Conservation (phyloP, 495 filamentous ascomycete genomes). For the Penicillium diatomitis region DNA sequence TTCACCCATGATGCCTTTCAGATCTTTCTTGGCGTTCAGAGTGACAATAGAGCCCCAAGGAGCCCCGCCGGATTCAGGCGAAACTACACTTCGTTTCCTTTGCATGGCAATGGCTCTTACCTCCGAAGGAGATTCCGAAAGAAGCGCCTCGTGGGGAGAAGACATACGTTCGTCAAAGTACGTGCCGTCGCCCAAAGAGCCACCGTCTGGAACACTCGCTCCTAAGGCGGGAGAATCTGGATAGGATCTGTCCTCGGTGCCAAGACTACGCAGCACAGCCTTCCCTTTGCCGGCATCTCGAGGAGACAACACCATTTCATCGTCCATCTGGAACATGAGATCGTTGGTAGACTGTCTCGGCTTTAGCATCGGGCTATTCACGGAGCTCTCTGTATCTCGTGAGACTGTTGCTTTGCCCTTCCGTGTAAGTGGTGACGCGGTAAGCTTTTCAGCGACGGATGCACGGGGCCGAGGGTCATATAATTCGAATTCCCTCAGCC, state of each 20-base stretch:
- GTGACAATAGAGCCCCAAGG: conserved; percentile 57
- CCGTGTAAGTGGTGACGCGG: conserved; percentile 44
- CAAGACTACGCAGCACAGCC: conserved; percentile 15
- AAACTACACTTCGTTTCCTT: conserved; percentile 11
- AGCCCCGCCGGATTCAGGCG: conserved; percentile 9
- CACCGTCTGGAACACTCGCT: conserved; percentile 21
- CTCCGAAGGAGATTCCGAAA: conserved; percentile 25
- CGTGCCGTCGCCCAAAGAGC: conserved; percentile 21
- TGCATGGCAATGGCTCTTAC: conserved; percentile 15
- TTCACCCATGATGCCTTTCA: conserved; percentile 81
- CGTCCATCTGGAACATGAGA: conserved; percentile 92
- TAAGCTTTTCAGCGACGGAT: conserved; percentile 41
- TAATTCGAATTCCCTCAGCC: conserved; percentile 50
- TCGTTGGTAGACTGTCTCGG: conserved; percentile 59
- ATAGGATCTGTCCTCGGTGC: conserved; percentile 14
- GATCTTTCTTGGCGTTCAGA: conserved; percentile 54
- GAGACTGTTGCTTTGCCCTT: conserved; percentile 42
- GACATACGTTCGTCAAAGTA: conserved; percentile 30
- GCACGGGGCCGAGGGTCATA: conserved; percentile 34
- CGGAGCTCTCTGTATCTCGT: conserved; percentile 33
- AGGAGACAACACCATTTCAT: conserved; percentile 43
- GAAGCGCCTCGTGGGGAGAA: conserved; percentile 12
- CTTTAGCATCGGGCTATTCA: conserved; percentile 49
- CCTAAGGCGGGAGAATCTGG: conserved; percentile 21
- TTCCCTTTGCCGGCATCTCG: conserved; percentile 25